Evolutionary conservation across 2,329 filamentous ascomycete species (phyloP).

Genomic region (Metarhizium album): DNA sequence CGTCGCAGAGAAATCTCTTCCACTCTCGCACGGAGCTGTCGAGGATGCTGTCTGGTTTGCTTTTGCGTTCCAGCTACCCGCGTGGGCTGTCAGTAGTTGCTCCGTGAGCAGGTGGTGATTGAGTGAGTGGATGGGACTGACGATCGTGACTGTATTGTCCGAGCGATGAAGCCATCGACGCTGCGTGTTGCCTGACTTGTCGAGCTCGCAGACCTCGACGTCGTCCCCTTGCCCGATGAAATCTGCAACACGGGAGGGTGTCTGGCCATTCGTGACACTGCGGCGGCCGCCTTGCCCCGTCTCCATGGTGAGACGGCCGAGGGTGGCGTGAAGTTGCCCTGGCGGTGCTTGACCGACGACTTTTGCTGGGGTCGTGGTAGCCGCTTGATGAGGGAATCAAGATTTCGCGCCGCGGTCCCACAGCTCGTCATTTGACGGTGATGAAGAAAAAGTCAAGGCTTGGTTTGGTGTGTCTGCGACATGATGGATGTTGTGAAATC

Average conservation of each 20-base stretch:
- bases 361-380: not conserved
- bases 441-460: not conserved
- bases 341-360: not conserved
- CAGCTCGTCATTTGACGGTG: not conserved
- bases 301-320: not conserved
- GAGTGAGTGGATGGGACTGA: conserved; percentile 8
- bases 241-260: conserved; percentile 11
- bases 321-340: not conserved
- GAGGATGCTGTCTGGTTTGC: conserved; percentile 14
- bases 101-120: no score
- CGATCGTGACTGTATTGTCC: conserved; percentile 16
- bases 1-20: conserved; percentile 41
- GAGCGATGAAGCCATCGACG: conserved; percentile 23
- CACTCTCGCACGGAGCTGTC: conserved; percentile 21
- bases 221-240: conserved; percentile 15
- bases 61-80: conserved; percentile 14
- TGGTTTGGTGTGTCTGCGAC: not conserved
- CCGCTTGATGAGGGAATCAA: not conserved
- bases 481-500: not conserved
- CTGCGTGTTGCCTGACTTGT: conserved; percentile 25
- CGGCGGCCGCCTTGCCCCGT: not conserved
- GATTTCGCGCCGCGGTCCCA: not conserved
- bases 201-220: conserved; percentile 25
- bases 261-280: not conserved
- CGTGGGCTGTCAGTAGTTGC: conserved; percentile 4